These are phyloP conservation scores for Cyclotella sp. DNA, from an alignment of 108 stramenopile species.

Conservation along the genomic window DNA sequence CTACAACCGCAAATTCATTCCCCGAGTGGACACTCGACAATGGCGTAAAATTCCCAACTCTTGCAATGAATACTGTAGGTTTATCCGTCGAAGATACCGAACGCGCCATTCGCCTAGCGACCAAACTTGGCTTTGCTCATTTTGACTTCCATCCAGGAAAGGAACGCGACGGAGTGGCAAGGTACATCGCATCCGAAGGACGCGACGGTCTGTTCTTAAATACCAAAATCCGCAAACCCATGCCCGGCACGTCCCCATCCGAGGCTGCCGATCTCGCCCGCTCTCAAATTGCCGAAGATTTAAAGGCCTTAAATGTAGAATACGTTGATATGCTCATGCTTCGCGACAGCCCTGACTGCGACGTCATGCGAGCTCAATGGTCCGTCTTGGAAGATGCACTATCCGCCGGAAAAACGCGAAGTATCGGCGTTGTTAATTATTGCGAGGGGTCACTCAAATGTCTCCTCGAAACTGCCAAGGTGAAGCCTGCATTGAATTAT, in stretches of 20 bases:
- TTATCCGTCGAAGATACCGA: constrained; percentile 51
- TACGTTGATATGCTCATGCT: constrained; percentile 66
- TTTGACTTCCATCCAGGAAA: constrained; percentile 69
- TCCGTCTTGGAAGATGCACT: constrained; percentile 59
- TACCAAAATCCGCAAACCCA: constrained; percentile 67
- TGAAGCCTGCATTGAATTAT: constrained; percentile 59
- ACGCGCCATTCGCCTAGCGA: constrained; percentile 38
- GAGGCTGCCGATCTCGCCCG: constrained; percentile 48
- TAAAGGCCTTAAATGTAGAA: constrained; percentile 37
- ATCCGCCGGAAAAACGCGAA: constrained; percentile 38
- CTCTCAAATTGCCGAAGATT: constrained; percentile 59
- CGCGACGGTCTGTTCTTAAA: constrained; percentile 51
- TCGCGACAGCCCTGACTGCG: constrained; percentile 57
- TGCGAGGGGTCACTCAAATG: constrained; percentile 49
- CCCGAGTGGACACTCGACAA: constrained; percentile 51
- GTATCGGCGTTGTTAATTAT: constrained; percentile 62
- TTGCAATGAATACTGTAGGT: constrained; percentile 66
- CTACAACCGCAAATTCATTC: neutral
- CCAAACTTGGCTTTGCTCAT: constrained; percentile 50
- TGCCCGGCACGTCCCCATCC: constrained; percentile 51
- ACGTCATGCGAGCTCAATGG: constrained; percentile 64
- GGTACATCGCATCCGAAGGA: constrained; percentile 22
- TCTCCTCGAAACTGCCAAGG: constrained; percentile 50
- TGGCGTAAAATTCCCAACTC: constrained; percentile 53
- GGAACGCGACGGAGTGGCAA: constrained; percentile 63